Evolutionary conservation across 805 yeast genomes (phyloP).

Genomic region (Cyberlindnera mrakii): DNA sequence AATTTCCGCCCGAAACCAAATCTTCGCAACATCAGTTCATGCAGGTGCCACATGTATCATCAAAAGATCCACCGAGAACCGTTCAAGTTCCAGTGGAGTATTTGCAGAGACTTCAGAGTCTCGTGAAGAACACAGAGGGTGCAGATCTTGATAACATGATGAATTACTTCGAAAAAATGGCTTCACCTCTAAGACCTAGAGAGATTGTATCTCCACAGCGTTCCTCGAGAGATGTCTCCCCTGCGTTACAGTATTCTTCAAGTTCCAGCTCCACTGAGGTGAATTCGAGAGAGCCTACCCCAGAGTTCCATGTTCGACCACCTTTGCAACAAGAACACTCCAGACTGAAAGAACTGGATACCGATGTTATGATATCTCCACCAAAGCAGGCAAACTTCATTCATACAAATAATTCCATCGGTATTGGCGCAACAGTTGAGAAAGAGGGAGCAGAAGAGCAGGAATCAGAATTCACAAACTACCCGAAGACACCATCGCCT

Average conservation of each 20-base stretch:
- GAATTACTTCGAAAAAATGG: constrained; percentile 12
- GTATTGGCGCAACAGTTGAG: constrained; percentile 7
- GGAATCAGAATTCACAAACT: constrained; percentile 29
- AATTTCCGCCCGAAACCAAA: constrained; percentile 43
- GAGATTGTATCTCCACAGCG: constrained; percentile 5
- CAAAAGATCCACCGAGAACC: constrained; percentile 11
- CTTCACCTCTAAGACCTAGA: not conserved
- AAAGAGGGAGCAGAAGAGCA: constrained; percentile 17
- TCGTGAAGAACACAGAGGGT: constrained; percentile 19
- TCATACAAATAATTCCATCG: constrained; percentile 7
- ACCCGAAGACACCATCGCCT: constrained; percentile 39
- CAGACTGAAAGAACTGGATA: constrained; percentile 1
- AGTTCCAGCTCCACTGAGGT: not conserved
- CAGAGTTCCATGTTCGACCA: constrained; percentile 2
- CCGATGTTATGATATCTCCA: constrained; percentile 4
- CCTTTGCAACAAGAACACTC: constrained; percentile 6
- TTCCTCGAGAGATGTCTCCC: constrained; percentile 7
- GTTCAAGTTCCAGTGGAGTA: constrained; percentile 24
- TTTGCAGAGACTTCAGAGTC: constrained; percentile 18
- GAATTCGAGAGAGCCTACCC: constrained; percentile 2
- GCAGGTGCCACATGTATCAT: not conserved
- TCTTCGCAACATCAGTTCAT: not conserved
- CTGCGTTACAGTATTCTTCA: not conserved
- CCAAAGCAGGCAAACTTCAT: constrained; percentile 9
- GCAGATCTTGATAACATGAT: constrained; percentile 18